Base-by-base conservation (phyloP, 2,329 filamentous ascomycete genomes). In the Neospermospora avenae region DNA sequence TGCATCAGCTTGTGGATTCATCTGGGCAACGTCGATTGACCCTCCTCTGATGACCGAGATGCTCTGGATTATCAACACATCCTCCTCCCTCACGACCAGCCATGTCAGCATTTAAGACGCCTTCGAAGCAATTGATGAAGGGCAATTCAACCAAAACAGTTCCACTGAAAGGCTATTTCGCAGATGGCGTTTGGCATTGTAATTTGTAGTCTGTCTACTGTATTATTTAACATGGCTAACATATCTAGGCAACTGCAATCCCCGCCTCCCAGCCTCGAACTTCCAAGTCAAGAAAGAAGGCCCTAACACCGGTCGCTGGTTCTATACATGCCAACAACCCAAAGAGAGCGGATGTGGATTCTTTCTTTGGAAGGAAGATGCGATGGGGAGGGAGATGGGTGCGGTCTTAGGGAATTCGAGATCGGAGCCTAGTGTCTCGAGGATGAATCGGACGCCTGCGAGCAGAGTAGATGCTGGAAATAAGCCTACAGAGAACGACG, bases 321-420 rank as follows among this genome's bases (percentile, higher is more conserved):
- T 85, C 71, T 83, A 81, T 60, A 78, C 75, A 2, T 86, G 83
- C 64, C 80, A 81, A 66, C 75, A 76, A 57, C 67, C 74, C n/a
- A 70, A 72, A 31, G 73, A 76, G 22, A 73, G 75, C 25, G 42
- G 55, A 3, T 87, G 84, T 66, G 75, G 74, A 0, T 84, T 86
- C 72, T 86, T 85, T 64, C 70, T 86, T 0, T 86, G 82, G 81
- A 75, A 80, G 7, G 77, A 82, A 14, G 78, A 84, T 45, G 83
- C 83, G 0, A 72, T 74, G 44, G 61, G 66, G 18, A 74, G 82
- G 55, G 80, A 83, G 69, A 66, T 59, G 53, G 69, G 69, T 13
- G 76, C 77, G 10, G 71, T 82, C 20, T 59, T 79, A 56, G 75
- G 69, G 58, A 81, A 80, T 64, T 75, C 77, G 37, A 73, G 76